phyloP scores from a whole-genome alignment of 2,329 filamentous ascomycete genomes.

The Blastomyces silverae region DNA sequence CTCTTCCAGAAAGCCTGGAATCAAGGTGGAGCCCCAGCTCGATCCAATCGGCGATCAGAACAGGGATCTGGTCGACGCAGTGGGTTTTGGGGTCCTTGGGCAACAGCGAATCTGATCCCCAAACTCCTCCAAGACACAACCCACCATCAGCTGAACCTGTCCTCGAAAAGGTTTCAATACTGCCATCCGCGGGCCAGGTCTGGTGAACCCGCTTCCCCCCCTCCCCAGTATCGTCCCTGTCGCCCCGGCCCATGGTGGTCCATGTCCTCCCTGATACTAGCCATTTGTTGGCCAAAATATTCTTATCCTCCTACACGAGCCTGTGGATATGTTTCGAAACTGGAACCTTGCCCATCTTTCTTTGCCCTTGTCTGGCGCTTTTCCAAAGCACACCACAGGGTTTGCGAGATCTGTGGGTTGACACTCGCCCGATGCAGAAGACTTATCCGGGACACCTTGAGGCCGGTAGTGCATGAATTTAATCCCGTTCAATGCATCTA shows the following conservation, averaged over 20 bases:
- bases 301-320: neutral
- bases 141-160: slow-evolving; percentile 24
- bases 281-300: slow-evolving; percentile 4
- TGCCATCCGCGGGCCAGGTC: neutral
- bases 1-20: slow-evolving; percentile 24
- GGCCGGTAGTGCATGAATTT: neutral
- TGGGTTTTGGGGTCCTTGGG: slow-evolving; percentile 17
- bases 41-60: slow-evolving; percentile 22
- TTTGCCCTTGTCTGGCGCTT: neutral
- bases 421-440: slow-evolving; percentile 1
- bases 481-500: neutral
- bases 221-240: neutral
- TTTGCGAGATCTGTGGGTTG: slow-evolving; percentile 4
- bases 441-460: neutral
- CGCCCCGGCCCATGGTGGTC: slow-evolving; percentile 2
- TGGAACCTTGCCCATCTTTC: neutral
- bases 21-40: slow-evolving; percentile 17
- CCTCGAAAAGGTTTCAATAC: slow-evolving; percentile 12
- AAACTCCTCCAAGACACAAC: slow-evolving; percentile 23
- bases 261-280: slow-evolving; percentile 8
- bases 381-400: neutral
- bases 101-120: slow-evolving; percentile 22
- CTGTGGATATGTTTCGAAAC: slow-evolving; percentile 15
- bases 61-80: slow-evolving; percentile 21
- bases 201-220: slow-evolving; percentile 4